Conservation (phyloP, 208 protist species). For the Strigomonas culicis region DNA sequence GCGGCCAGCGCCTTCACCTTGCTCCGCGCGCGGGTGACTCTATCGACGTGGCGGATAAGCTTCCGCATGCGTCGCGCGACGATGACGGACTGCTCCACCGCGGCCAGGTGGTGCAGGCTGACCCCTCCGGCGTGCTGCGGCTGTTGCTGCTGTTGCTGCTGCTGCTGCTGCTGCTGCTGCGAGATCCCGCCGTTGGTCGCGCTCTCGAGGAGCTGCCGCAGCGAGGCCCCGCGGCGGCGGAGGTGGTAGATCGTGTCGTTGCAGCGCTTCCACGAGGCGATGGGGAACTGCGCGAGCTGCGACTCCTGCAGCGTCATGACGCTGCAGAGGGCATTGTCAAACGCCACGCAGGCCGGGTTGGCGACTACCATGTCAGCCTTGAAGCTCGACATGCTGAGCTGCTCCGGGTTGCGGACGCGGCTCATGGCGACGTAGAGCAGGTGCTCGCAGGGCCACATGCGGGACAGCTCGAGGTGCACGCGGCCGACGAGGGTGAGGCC, state of each 20-base stretch:
- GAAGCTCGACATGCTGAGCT: slow-evolving; percentile 78
- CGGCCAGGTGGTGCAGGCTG: slow-evolving; percentile 26
- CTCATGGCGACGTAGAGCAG: slow-evolving; percentile 90
- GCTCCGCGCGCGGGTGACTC: slow-evolving; percentile 43
- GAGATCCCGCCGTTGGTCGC: not conserved
- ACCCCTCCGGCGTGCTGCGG: not conserved
- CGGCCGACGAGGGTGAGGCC: slow-evolving; percentile 79
- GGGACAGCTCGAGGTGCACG: slow-evolving; percentile 82
- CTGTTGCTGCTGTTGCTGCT: not conserved
- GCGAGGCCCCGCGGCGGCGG: slow-evolving; percentile 58
- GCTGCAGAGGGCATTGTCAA: slow-evolving; percentile 59
- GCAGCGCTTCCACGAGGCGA: slow-evolving; percentile 66
- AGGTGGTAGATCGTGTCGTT: slow-evolving; percentile 86
- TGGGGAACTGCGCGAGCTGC: slow-evolving; percentile 22
- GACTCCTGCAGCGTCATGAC: slow-evolving; percentile 32
- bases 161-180: not conserved
- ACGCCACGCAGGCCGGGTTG: slow-evolving; percentile 60
- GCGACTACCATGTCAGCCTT: slow-evolving; percentile 48
- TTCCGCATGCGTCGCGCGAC: slow-evolving; percentile 82
- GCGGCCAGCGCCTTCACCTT: slow-evolving; percentile 20
- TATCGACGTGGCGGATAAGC: slow-evolving; percentile 72
- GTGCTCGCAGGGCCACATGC: slow-evolving; percentile 88
- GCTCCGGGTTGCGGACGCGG: slow-evolving; percentile 71
- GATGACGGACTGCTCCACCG: slow-evolving; percentile 73
- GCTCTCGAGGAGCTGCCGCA: slow-evolving; percentile 27